These are phyloP conservation scores for Penicillium paneum DNA, from an alignment of 2,329 filamentous ascomycete species.

Conservation along the genomic window DNA sequence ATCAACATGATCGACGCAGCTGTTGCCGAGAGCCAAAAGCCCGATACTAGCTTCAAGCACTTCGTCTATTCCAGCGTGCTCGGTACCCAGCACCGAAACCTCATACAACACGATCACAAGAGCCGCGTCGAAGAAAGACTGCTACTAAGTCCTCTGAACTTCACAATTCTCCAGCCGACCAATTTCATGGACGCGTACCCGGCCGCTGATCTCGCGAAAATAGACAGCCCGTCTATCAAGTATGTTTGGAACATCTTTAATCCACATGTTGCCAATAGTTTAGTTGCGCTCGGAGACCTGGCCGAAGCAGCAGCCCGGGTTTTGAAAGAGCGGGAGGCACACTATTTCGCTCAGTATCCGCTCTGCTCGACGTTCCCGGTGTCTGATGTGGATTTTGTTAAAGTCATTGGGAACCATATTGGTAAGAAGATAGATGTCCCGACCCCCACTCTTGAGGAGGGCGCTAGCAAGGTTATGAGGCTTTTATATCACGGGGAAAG, in stretches of 20 bases:
- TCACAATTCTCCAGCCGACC: conserved; percentile 4
- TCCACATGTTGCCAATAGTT: neutral
- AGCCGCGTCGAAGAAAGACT: conserved; percentile 1
- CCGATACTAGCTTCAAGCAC: neutral
- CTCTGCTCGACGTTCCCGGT: neutral
- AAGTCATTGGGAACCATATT: neutral
- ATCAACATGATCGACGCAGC: conserved; percentile 4
- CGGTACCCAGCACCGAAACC: neutral
- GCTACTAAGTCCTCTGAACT: neutral
- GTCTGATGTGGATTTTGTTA: neutral
- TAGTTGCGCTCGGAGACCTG: neutral
- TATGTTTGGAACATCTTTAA: neutral
- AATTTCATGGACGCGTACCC: conserved; percentile 2
- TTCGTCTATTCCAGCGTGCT: conserved; percentile 2
- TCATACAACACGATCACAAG: conserved; percentile 1
- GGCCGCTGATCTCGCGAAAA: neutral
- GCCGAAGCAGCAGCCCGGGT: neutral
- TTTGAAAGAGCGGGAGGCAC: neutral
- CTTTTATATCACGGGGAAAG: neutral
- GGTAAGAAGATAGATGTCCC: neutral
- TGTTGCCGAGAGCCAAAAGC: neutral
- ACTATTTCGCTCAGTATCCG: neutral
- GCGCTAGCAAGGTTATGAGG: neutral
- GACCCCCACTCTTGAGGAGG: neutral
- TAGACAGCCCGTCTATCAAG: neutral